Base-by-base conservation (phyloP, 1,284 basidiomycete species). In the Ceratobasidium sp. region DNA sequence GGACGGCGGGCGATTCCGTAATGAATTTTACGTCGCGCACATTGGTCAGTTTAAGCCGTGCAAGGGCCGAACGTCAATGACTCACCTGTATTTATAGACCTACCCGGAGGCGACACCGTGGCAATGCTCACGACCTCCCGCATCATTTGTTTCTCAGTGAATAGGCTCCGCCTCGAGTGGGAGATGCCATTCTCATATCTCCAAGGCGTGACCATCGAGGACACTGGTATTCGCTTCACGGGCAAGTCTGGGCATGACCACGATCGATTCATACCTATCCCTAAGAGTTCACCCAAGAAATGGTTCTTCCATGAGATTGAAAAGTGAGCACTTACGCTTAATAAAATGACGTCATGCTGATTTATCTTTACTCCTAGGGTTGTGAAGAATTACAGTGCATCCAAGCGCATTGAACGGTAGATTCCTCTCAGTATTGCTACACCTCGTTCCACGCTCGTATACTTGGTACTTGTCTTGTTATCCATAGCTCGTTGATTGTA, bases 1-100 rank as follows among this genome's bases (percentile, higher is more conserved):
- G 29, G 94, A 96, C 79, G 90, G 94, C 76, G 97, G 97, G 19
- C 86, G 89, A 47, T 97, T 93, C 83, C 89, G 95, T 78, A 86
- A 89, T 78, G 97, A 99, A 80, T 85, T 85, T 62, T 99, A 99
- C 81, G 93, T 99, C 57, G 96, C 97, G 7, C 97, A 98, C 81
- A 91, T 97, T 75, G 91, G 94, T 91, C 81, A 80, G 87, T 81
- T 8, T 19, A 50, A 8, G 19, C 36, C 33, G 29, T 45, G 7
- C 22, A 54, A 19, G 60, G 8, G 4, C 36, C 14, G 15, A 14
- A 6, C 17, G n/a, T 44, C 27, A 11, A 73, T 24, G 19, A 22
- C 22, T 48, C 64, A n/a, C 9, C 8, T 31, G 2, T 29, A 17
- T 48, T 41, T 45, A 24, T 9, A 93, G 93, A 93, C 81, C 86